These are phyloP conservation scores for Pascua sp. DNA, from an alignment of 1,284 basidiomycete genomes.

Conservation along the genomic window DNA sequence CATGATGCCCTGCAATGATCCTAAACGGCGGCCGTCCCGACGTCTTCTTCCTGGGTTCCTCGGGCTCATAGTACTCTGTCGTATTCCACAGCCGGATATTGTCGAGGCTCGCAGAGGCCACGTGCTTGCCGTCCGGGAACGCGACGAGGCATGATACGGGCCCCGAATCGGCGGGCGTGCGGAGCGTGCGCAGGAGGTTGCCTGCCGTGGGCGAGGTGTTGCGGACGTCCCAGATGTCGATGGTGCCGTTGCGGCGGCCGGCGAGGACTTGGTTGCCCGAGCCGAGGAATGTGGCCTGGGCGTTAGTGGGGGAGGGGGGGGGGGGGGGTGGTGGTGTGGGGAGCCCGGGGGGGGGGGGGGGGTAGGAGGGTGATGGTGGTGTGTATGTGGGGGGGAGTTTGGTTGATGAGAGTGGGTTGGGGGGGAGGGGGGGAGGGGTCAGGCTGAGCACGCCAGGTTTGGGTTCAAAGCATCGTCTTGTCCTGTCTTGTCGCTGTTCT, in stretches of 20 bases:
- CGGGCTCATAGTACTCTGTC: slow-evolving; percentile 66
- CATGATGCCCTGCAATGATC: slow-evolving; percentile 94
- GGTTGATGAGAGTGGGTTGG: too few species aligned
- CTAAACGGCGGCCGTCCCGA: slow-evolving; percentile 68
- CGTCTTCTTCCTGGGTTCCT: slow-evolving; percentile 56
- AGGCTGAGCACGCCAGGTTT: too few species aligned
- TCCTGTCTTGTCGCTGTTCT: not conserved
- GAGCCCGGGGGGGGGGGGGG: too few species aligned
- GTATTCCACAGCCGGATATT: slow-evolving; percentile 94
- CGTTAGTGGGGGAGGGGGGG: not conserved
- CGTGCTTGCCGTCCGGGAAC: slow-evolving; percentile 84
- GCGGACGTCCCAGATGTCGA: slow-evolving; percentile 93
- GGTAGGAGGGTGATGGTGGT: too few species aligned
- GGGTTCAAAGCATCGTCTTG: not conserved
- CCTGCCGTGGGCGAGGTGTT: slow-evolving; percentile 60
- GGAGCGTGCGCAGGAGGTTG: slow-evolving; percentile 70
- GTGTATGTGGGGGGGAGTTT: too few species aligned
- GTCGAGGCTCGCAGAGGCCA: slow-evolving; percentile 87
- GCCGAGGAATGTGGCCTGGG: slow-evolving; percentile 87
- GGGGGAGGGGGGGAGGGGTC: too few species aligned
- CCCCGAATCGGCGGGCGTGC: slow-evolving; percentile 83
- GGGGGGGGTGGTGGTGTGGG: not conserved
- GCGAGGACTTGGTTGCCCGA: slow-evolving; percentile 86
- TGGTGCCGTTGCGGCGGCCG: slow-evolving; percentile 81
- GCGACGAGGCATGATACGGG: slow-evolving; percentile 84